Percentiles rank a stretch among this genome's conserved stretches.
These are phyloP conservation scores for Flaveria brownii DNA, from an alignment of 129 eudicot species.

Conservation along the genomic window DNA sequence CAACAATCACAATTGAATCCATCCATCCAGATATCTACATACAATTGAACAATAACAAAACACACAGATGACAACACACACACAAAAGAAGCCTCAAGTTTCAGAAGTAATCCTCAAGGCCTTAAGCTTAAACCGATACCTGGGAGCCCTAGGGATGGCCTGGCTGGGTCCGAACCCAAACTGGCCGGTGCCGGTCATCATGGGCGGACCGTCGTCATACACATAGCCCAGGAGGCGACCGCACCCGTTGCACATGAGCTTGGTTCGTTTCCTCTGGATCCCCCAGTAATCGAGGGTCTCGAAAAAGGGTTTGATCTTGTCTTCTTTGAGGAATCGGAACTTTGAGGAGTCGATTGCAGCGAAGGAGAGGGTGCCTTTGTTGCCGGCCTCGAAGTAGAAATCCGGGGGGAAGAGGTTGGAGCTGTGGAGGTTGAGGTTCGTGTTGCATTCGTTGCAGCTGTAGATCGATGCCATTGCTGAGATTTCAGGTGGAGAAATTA, in stretches of 20 bases:
- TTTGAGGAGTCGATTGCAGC: constrained; percentile 58
- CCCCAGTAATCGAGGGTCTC: constrained; percentile 96
- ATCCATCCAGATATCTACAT: constrained; percentile 2
- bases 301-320: constrained; percentile 86
- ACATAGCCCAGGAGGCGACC: constrained; percentile 59
- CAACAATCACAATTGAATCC: not conserved
- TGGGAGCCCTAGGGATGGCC: constrained; percentile 81
- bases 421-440: constrained; percentile 68
- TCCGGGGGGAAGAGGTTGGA: constrained; percentile 71
- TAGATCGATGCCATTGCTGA: constrained; percentile 70
- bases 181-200: constrained; percentile 70
- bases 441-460: constrained; percentile 69
- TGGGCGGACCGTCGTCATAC: constrained; percentile 89
- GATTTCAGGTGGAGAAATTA: not conserved
- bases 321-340: constrained; percentile 67
- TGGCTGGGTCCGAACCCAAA: constrained; percentile 92
- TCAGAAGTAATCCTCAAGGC: constrained; percentile 51
- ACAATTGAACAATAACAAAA: not conserved
- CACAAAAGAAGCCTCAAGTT: constrained; percentile 38
- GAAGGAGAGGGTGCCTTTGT: constrained; percentile 78
- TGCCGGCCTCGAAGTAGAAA: constrained; percentile 94
- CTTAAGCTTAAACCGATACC: constrained; percentile 79
- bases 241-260: constrained; percentile 69
- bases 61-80: constrained; percentile 1
- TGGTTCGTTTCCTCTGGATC: constrained; percentile 76